Base-by-base conservation (phyloP, 371 early-diverging fungal species). In the Rhizopus stolonifer region DNA sequence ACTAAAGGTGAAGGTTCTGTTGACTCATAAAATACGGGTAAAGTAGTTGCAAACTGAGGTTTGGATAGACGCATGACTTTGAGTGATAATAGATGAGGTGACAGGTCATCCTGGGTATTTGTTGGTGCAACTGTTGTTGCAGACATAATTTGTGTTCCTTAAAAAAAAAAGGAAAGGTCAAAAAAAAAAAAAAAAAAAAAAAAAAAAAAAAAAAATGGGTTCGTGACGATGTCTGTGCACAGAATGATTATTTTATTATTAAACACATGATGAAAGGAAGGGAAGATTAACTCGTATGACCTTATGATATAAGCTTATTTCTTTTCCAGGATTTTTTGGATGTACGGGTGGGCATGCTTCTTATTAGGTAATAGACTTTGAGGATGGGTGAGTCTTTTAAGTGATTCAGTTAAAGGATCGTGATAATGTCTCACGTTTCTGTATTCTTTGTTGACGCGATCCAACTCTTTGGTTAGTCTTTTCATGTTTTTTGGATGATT, bases 1-100 rank as follows among this genome's bases (percentile, higher is more conserved):
- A 69, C 56, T 3, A 72, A 23, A 9, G 64, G 54, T 42, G 58
- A 50, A 44, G 60, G 50, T 2, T 62, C 54, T 6, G 64, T 24
- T 22, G 65, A 29, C 54, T 74, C 81, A 54, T 77, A 79, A 53
- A 72, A 77, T 29, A 71, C 62, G 9, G 77, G 78, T n/a, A 72
- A 65, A 6, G 81, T 75, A 26, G 70, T 72, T 22, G 82, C 79
- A 46, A 93, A 77, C 6, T 83, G 68, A 13, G 96, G 95, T 48
- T 86, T 83, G 49, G 94, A 88, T 49, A 95, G 81, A 9, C 96
- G 86, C 90, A 96, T 91, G 26, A 95, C 95, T 64, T 93, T 94
- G 33, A 95, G 81, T 0, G 90, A 83, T 31, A 95, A 77, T 18
- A 83, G 74, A 63, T 93, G 93, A 22, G 75, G 75, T 5, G 50